Percentiles rank a stretch among this genome's conserved stretches.
Conservation (phyloP, 1,284 basidiomycete genomes). For the Apiotrichum veenhuisii region DNA sequence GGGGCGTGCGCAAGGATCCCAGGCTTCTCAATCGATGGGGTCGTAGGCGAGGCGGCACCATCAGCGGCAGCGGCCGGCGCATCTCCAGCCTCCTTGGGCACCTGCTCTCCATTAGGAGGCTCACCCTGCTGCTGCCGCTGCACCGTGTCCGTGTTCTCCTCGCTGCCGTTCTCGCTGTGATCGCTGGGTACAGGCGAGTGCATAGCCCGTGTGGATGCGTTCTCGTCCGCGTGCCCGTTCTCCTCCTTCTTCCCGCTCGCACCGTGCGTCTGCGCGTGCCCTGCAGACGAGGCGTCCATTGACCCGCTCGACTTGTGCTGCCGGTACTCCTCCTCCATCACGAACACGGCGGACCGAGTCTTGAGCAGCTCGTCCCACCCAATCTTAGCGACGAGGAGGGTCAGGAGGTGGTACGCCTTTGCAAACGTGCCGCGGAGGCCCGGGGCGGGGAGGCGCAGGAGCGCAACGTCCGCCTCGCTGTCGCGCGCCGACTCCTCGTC, state of each 20-base stretch:
- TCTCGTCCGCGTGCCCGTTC: slow-evolving; percentile 57
- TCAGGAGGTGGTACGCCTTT: slow-evolving; percentile 85
- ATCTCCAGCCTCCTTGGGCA: slow-evolving; percentile 7
- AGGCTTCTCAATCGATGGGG: slow-evolving; percentile 48
- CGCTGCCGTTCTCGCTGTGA: slow-evolving; percentile 50
- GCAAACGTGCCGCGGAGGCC: slow-evolving; percentile 93
- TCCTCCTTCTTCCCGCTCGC: slow-evolving; percentile 2
- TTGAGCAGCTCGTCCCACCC: slow-evolving; percentile 98
- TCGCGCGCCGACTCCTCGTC: slow-evolving; percentile 63
- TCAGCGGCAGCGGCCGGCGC: slow-evolving; percentile 5
- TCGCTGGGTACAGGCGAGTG: slow-evolving; percentile 12
- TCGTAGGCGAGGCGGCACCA: slow-evolving; percentile 17
- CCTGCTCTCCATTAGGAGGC: not conserved
- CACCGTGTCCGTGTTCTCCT: no score
- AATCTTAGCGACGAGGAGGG: slow-evolving; percentile 83
- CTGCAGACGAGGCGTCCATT: slow-evolving; percentile 22
- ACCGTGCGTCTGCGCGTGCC: not conserved
- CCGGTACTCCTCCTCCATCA: slow-evolving; percentile 99
- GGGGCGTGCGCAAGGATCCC: slow-evolving; percentile 40
- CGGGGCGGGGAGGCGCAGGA: slow-evolving; percentile 88
- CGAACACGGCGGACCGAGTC: slow-evolving; percentile 89
- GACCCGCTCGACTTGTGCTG: slow-evolving; percentile 58
- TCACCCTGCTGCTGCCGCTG: slow-evolving; percentile 35
- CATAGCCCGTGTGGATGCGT: slow-evolving; percentile 59
- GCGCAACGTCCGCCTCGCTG: slow-evolving; percentile 89